Base-by-base conservation (phyloP, 306 rosid genomes). In the Coriaria nepalensis region DNA sequence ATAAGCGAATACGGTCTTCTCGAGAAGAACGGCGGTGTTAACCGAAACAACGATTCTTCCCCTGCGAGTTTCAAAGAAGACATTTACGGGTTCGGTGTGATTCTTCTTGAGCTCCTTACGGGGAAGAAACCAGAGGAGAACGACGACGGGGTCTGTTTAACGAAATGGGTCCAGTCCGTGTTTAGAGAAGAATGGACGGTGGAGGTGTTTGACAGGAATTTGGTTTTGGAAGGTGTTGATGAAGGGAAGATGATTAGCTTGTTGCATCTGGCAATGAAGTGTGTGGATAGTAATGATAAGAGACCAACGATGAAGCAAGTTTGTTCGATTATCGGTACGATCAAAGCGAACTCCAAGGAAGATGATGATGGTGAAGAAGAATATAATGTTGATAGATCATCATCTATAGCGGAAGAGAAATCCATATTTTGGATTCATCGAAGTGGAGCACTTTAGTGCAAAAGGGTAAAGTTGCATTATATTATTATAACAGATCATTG, bases 121-220 rank as follows among this genome's bases (percentile, higher is more conserved):
- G 93, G 95, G 29, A 20, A 20, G 6, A 90, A 81, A 51, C 49
- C 73, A 6, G 93, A 52, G 36, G 73, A 61, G 67, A 73, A 61
- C 45, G 29, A 20, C 2, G 37, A 79, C 51, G 97, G 93, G 7
- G 52, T 78, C 10, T 83, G 78, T 38, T 63, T 84, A 52, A 35
- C 84, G 2, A 77, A 77, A 9, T 81, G 97, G 95, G 93, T 90
- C 55, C 78, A 55, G n/a, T 68, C 82, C 2, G 81, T 90, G 37
- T 67, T 90, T 32, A 56, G 77, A 45, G 93, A 90, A 63, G 97
- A 90, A 69, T 84, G 92, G 97, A 84, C 95, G 4, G 84, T 72
- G 2, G 97, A 88, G 57, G 93, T 88, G 7, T 84, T 88, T 62
- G 97, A 84, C 53, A 66, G 52, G 66, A 40, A 49, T 4, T 50